Percentiles rank a stretch among this genome's conserved stretches.
Conservation (phyloP, 1,139 yeast genomes). For the Yamadazyma oceani region DNA sequence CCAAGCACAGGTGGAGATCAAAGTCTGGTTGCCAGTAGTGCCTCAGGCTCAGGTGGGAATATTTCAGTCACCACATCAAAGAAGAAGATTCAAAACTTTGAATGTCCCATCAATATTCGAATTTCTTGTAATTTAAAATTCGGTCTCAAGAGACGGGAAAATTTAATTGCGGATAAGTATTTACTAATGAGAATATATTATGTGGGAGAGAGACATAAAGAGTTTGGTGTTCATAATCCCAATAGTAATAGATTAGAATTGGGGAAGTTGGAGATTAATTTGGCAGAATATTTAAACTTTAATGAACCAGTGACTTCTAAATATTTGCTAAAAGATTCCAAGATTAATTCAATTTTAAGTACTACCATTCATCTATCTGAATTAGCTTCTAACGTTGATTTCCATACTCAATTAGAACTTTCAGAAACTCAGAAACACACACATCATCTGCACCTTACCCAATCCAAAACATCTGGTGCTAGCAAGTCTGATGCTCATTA, state of each 20-base stretch:
- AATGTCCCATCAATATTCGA: slow-evolving; percentile 40
- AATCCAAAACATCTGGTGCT: background rate
- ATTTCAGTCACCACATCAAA: slow-evolving; percentile 34
- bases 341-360: slow-evolving; percentile 75
- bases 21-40: slow-evolving; percentile 6
- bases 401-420: slow-evolving; percentile 42
- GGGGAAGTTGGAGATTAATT: slow-evolving; percentile 67
- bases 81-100: slow-evolving; percentile 43
- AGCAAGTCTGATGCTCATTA: slow-evolving; percentile 10
- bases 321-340: slow-evolving; percentile 72
- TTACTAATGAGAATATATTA: slow-evolving; percentile 35
- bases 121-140: slow-evolving; percentile 43
- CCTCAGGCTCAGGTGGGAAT: slow-evolving; percentile 21
- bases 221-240: slow-evolving; percentile 13
- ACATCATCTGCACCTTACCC: slow-evolving; percentile 8
- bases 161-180: slow-evolving; percentile 40
- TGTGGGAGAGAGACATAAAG: slow-evolving; percentile 43
- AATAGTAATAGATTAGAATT: slow-evolving; percentile 36
- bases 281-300: slow-evolving; percentile 69
- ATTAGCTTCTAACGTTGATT: slow-evolving; percentile 43
- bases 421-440: slow-evolving; percentile 22
- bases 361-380: slow-evolving; percentile 39
- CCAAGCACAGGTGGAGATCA: background rate
- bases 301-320: slow-evolving; percentile 54
- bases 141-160: slow-evolving; percentile 34